Base-by-base conservation (phyloP, 192 early-diverging fungal genomes). In the Backusella psychrophila region DNA sequence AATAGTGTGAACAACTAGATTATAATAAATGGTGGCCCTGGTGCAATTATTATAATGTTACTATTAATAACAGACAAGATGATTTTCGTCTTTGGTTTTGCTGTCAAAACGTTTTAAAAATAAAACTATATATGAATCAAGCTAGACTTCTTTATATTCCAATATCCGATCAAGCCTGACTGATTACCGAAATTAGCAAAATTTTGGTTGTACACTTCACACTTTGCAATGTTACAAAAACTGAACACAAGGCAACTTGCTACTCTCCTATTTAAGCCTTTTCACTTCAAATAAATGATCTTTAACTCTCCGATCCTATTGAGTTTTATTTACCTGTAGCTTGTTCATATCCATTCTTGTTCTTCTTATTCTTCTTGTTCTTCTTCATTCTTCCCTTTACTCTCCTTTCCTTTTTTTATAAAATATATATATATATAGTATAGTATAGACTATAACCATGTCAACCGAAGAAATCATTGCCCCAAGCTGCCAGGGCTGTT, bases 401-500 rank as follows among this genome's bases (percentile, higher is more conserved):
- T 19, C 46, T 49, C 21, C 29, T 71, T 33, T 75, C n/a, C 34
- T 73, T 35, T 34, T 53, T 34, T 52, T 21, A n/a, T 6, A 19
- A 12, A 59, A 59, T 21, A 53, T 8, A 53, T 53, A 52, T 33
- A 42, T 46, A 46, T 46, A 49, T 19, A n/a, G n/a, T n/a, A 49
- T n/a, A 4, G 1, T 49, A 49, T n/a, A 49, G 17, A 4, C 19
- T 17, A 49, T 49, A n/a, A 15, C 9, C 15, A 75, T 66, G 26
- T 35, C 12, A 41, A 44, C n/a, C 26, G 29, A 71, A 75, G 39
- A 35, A 66, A 75, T 75, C 19, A 65, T 67, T n/a, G 83, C 81
- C 52, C 84, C 88, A 39, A 76, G 66, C 21, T 94, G 93, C 76
- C 87, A 88, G 82, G 93, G 92, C 14, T 94, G 93, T 75, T 78